Percentiles rank a stretch among this genome's conserved stretches.
Evolutionary conservation across 1,139 yeast species (phyloP).

Genomic region (Komagataea norvegica): DNA sequence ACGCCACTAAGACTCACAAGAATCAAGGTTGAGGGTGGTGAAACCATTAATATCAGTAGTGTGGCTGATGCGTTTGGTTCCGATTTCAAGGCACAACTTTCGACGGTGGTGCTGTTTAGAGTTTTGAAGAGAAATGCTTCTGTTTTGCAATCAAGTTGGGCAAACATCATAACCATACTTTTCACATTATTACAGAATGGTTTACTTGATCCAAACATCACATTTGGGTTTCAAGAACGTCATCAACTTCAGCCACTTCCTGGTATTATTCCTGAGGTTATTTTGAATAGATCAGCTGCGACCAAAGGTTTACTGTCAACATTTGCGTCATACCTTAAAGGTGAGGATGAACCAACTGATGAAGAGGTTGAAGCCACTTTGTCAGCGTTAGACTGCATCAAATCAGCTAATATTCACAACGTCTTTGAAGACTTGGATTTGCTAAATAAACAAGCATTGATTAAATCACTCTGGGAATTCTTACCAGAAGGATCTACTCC

Average conservation of each 20-base stretch:
- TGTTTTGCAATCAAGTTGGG: slow-evolving; percentile 48
- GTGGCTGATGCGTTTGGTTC: slow-evolving; percentile 80
- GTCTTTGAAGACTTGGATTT: slow-evolving; percentile 14
- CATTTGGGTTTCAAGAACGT: slow-evolving; percentile 56
- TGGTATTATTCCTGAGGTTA: slow-evolving; percentile 59
- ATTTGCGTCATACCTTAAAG: slow-evolving; percentile 85
- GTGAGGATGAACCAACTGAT: slow-evolving; percentile 92
- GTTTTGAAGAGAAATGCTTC: slow-evolving; percentile 52
- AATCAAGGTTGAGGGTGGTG: slow-evolving; percentile 29
- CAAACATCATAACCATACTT: slow-evolving; percentile 52
- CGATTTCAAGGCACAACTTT: slow-evolving; percentile 87
- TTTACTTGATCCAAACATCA: slow-evolving; percentile 62
- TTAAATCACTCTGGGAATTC: slow-evolving; percentile 28
- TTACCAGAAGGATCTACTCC: slow-evolving; percentile 26
- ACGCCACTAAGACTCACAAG: slow-evolving; percentile 20
- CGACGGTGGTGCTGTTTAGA: slow-evolving; percentile 80
- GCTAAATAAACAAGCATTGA: slow-evolving; percentile 8
- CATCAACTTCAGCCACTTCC: slow-evolving; percentile 50
- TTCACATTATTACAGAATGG: slow-evolving; percentile 69
- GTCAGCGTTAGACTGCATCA: slow-evolving; percentile 77
- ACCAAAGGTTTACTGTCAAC: slow-evolving; percentile 80
- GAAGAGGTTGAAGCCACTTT: slow-evolving; percentile 86
- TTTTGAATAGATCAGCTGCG: slow-evolving; percentile 56
- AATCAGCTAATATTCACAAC: slow-evolving; percentile 25
- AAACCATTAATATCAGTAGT: slow-evolving; percentile 71